Evolutionary conservation across 1,139 yeast species (phyloP).

Genomic region (Arxiozyma telluris): DNA sequence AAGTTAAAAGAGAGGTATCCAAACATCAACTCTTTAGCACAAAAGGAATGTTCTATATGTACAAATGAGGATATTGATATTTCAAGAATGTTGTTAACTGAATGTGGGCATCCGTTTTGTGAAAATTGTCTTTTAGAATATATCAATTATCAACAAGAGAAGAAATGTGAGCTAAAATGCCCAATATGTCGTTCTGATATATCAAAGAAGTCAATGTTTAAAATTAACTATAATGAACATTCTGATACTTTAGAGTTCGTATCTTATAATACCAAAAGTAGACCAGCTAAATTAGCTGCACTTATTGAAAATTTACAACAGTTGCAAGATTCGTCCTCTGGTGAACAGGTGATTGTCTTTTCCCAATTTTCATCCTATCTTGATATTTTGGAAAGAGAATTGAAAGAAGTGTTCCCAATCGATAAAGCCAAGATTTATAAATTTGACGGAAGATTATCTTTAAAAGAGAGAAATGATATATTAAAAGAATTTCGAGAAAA

Average conservation of each 20-base stretch:
- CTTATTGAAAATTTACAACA: constrained; percentile 49
- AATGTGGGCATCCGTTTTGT: constrained; percentile 79
- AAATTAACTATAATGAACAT: constrained; percentile 11
- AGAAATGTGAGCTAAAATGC: constrained; percentile 34
- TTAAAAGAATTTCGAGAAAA: constrained; percentile 45
- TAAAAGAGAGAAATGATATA: constrained; percentile 57
- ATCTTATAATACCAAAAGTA: constrained; percentile 27
- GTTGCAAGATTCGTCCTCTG: constrained; percentile 46
- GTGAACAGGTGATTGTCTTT: constrained; percentile 75
- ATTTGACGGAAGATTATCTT: constrained; percentile 72
- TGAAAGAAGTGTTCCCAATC: constrained; percentile 26
- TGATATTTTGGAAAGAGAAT: constrained; percentile 62
- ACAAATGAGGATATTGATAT: constrained; percentile 51
- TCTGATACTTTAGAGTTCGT: constrained; percentile 11
- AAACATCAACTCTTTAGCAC: constrained; percentile 33
- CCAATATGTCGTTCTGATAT: constrained; percentile 45
- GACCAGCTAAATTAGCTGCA: constrained; percentile 71
- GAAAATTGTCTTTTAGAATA: constrained; percentile 66
- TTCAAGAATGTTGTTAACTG: constrained; percentile 56
- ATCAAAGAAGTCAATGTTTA: constrained; percentile 18
- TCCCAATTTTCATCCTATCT: constrained; percentile 84
- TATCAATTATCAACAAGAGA: constrained; percentile 36
- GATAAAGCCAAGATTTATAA: constrained; percentile 34
- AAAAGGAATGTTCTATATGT: constrained; percentile 78
- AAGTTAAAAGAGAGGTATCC: constrained; percentile 31